Conservation (phyloP, 2,329 filamentous ascomycete species). For the Camillea tinctor region DNA sequence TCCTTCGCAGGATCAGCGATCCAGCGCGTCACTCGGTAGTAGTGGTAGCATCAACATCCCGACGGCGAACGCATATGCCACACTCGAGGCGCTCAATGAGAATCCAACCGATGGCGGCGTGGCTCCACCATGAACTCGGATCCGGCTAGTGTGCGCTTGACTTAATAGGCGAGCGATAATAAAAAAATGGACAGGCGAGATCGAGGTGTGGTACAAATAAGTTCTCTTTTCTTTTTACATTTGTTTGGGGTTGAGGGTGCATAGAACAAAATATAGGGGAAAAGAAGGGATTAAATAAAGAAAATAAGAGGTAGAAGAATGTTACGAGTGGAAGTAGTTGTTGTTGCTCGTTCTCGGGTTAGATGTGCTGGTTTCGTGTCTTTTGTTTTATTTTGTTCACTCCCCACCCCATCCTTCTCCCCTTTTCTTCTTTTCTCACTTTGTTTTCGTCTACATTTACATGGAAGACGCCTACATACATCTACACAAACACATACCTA, state of each 20-base stretch:
- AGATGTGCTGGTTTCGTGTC: too few species aligned
- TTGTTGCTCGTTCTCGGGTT: too few species aligned
- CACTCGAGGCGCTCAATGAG: slow-evolving; percentile 23
- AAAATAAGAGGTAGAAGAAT: too few species aligned
- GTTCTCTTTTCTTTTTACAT: not conserved
- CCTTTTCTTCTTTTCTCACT: too few species aligned
- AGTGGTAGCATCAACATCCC: not conserved
- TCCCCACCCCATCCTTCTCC: too few species aligned
- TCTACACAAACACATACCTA: too few species aligned
- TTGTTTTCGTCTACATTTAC: too few species aligned
- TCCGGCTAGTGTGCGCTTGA: slow-evolving; percentile 11
- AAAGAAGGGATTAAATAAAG: too few species aligned
- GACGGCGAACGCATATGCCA: slow-evolving; percentile 27
- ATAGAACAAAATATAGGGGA: not conserved
- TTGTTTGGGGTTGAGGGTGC: not conserved
- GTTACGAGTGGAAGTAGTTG: too few species aligned
- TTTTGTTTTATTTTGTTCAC: too few species aligned
- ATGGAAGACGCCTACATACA: too few species aligned
- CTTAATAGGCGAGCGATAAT: not conserved
- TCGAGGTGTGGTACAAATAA: not conserved
- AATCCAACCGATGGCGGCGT: slow-evolving; percentile 1
- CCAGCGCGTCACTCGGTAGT: not conserved
- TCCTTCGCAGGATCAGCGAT: not conserved
- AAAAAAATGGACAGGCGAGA: not conserved
- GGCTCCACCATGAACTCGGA: not conserved